Percentiles rank a stretch among this genome's conserved stretches.
Conservation (phyloP, 2,329 filamentous ascomycete genomes). For the Fusarium circinatum region DNA sequence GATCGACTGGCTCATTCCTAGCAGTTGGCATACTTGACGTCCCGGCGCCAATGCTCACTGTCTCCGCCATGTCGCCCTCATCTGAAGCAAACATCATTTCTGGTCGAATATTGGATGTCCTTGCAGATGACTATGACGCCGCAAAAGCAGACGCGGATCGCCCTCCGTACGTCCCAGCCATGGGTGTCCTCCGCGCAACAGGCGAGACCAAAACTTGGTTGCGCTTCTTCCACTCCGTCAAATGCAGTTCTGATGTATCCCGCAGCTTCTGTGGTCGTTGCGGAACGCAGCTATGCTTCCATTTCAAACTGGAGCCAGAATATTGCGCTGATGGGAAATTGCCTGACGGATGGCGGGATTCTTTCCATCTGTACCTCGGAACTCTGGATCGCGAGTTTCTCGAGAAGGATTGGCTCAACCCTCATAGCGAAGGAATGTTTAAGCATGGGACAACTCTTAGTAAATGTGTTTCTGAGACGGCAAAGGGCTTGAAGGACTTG, state of each 20-base stretch:
- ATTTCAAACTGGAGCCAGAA: conserved; percentile 24
- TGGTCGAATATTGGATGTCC: neutral
- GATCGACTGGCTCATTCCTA: neutral
- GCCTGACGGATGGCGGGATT: conserved; percentile 23
- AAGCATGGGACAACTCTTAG: conserved; percentile 24
- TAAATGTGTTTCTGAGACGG: conserved; percentile 39
- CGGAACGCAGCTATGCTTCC: conserved; percentile 35
- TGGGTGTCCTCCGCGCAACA: neutral
- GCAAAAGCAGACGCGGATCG: neutral
- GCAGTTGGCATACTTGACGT: rapidly evolving
- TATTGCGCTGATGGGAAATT: conserved; percentile 28
- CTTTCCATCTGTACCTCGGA: conserved; percentile 35
- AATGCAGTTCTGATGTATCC: conserved; percentile 19
- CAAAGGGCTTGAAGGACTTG: conserved; percentile 12
- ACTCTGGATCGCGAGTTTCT: conserved; percentile 38
- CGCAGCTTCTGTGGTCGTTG: conserved; percentile 44
- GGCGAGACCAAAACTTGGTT: neutral
- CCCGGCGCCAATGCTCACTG: neutral
- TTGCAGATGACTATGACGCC: neutral
- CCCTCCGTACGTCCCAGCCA: neutral
- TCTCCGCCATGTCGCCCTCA: neutral
- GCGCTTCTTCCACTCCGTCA: conserved; percentile 36
- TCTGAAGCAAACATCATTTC: rapidly evolving
- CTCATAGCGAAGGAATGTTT: conserved; percentile 24
- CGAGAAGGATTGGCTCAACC: conserved; percentile 34